Conservation (phyloP, 441 rosid species). For the Gossypium trilobum region DNA sequence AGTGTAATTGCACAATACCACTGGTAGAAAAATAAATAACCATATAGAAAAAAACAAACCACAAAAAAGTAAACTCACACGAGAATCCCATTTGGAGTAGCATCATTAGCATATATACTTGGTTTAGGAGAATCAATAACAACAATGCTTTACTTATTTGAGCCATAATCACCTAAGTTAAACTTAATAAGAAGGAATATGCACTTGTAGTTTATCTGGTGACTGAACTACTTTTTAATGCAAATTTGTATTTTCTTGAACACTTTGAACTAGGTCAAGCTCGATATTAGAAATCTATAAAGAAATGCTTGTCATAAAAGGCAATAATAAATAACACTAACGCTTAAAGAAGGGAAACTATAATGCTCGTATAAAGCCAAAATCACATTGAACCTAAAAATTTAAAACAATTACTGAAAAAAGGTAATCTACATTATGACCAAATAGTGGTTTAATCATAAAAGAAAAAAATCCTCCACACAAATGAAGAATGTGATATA, state of each 20-base stretch:
- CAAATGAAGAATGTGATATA: background rate
- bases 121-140: background rate
- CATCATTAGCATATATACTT: background rate
- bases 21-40: background rate
- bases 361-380: background rate
- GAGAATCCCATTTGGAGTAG: background rate
- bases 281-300: conserved; percentile 65
- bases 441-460: background rate
- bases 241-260: conserved; percentile 68
- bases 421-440: background rate
- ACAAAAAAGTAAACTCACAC: background rate
- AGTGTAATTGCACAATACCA: background rate
- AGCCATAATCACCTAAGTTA: background rate
- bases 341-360: background rate
- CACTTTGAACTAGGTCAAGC: conserved; percentile 65
- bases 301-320: conserved; percentile 12
- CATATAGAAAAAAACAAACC: background rate
- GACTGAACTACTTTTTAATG: conserved; percentile 81
- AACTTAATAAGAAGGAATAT: conserved; percentile 5
- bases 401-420: background rate
- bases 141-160: background rate
- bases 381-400: background rate
- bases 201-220: conserved; percentile 85
- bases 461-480: background rate
- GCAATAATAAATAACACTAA: conserved; percentile 5